A percentile compares a stretch with the other conserved stretches of the same genome.
phyloP scores from a whole-genome alignment of 331 rosid species.

The Malus hybrid region DNA sequence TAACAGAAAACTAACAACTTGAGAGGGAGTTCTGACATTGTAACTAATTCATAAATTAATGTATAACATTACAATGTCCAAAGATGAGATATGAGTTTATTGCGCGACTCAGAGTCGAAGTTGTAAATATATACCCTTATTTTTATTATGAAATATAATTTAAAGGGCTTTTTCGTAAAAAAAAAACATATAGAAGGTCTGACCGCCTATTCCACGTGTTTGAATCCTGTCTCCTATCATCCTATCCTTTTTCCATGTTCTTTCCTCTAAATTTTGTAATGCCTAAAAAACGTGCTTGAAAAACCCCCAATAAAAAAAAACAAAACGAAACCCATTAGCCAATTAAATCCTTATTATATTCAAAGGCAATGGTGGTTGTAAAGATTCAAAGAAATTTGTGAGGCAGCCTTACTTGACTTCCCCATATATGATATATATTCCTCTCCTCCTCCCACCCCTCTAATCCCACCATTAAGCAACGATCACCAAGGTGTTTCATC shows the following conservation, averaged over 20 bases:
- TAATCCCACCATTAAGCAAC: background rate
- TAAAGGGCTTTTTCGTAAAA: no score
- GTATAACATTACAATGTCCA: no score
- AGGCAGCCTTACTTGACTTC: background rate
- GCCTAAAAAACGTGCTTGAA: constrained; percentile 63
- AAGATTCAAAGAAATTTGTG: constrained; percentile 26
- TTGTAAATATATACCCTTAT: no score
- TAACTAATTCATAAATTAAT: no score
- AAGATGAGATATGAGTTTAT: no score
- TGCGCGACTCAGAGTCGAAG: no score
- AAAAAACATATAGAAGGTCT: no score
- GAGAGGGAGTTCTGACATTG: fast-evolving
- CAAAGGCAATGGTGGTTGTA: constrained; percentile 8
- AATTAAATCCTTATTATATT: background rate
- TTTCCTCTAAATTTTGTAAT: background rate
- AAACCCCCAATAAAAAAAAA: background rate
- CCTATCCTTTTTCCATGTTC: no score
- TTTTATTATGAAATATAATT: no score
- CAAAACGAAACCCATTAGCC: background rate
- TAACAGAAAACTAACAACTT: no score
- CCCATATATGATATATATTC: background rate
- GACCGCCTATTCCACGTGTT: background rate
- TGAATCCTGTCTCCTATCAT: background rate
- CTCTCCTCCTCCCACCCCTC: background rate
- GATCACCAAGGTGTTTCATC: background rate